Base-by-base conservation (phyloP, 140 eudicot species). In the Anethum foeniculum region DNA sequence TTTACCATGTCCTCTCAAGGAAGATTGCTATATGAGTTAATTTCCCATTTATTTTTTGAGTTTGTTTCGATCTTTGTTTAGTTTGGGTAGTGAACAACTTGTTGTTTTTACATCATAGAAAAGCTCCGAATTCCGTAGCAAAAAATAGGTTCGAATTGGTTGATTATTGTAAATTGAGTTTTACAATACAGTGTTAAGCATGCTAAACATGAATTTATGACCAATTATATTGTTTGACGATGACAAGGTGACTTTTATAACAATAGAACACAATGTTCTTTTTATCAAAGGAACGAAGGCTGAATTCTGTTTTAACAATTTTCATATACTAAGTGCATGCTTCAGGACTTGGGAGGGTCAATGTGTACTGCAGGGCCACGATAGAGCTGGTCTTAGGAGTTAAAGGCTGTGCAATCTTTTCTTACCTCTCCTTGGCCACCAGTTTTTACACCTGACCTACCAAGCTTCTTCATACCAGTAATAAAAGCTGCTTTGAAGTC, bases 401-500 rank as follows among this genome's bases (percentile, higher is more conserved):
- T 91, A 83, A 93, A 93, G 48, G 86, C 52, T 14, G 97, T 80
- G 84, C 98, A 93, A 71, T 91, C 91, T 81, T 34, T 84, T 78
- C 98, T 84, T 79, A 93, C 85, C 80, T 91, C 89, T 44, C 98
- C 98, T 83, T 90, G 89, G 27, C 78, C 87, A 0, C 97, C 98
- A 30, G 83, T 85, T 79, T 91, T 91, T 9, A 93, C 93, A 3
- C 91, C 91, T 0, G 85, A 86, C 71, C 88, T 79, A 16, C 98
- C 97, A n/a, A 93, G 98, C 83, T 87, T 88, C 84, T 84, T 86
- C 96, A 93, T 93, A 0, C 96, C 97, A 36, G 90, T 84, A 76
- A 81, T 76, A 73, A 93, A 91, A 5, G 97, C 98, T 56, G 82
- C 88, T 9, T 80, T 88, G 80, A 93, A 93, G 48, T 90, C 77